phyloP scores from a whole-genome alignment of 352 stramenopile genomes.

The Globisporangium nunn region DNA sequence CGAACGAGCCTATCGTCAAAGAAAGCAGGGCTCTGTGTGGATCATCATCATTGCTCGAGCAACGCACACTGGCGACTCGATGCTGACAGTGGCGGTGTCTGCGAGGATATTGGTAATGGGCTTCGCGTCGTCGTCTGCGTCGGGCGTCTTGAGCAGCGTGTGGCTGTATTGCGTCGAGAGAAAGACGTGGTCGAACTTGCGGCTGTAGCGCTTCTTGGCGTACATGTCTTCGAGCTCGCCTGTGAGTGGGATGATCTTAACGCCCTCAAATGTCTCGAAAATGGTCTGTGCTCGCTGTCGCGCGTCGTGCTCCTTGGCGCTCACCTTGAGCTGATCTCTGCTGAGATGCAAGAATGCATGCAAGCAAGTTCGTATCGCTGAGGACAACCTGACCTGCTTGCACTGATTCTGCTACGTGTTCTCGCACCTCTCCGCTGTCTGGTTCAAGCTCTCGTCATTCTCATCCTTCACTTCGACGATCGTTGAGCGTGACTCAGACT shows the following conservation, averaged over 20 bases:
- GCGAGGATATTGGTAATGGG: slow-evolving; percentile 36
- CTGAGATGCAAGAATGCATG: too few species aligned
- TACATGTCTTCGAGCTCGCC: slow-evolving; percentile 54
- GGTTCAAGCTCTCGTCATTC: slow-evolving; percentile 14
- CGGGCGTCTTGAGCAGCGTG: slow-evolving; percentile 23
- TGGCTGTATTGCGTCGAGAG: slow-evolving; percentile 59
- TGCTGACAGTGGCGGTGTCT: slow-evolving; percentile 33
- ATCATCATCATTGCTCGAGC: too few species aligned
- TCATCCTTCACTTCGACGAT: slow-evolving; percentile 31
- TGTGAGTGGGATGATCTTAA: slow-evolving; percentile 69
- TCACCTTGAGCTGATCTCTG: slow-evolving; percentile 22
- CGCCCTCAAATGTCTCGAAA: slow-evolving; percentile 41
- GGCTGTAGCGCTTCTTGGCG: slow-evolving; percentile 51
- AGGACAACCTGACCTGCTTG: not conserved
- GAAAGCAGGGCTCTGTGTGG: too few species aligned
- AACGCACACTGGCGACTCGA: slow-evolving; percentile 72
- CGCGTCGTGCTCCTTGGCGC: slow-evolving; percentile 25
- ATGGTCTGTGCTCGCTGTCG: slow-evolving; percentile 31
- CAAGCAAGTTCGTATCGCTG: not conserved
- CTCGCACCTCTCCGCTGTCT: slow-evolving; percentile 9
- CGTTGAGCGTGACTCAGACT: slow-evolving; percentile 5
- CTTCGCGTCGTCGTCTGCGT: slow-evolving; percentile 10
- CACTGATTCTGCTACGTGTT: not conserved
- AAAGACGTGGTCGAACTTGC: slow-evolving; percentile 60
- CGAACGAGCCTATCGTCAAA: not conserved